Percentiles rank a stretch among this genome's conserved stretches.
These are phyloP conservation scores for Gracilaria caudata DNA, from an alignment of 23 red algal genomes.

Conservation along the genomic window DNA sequence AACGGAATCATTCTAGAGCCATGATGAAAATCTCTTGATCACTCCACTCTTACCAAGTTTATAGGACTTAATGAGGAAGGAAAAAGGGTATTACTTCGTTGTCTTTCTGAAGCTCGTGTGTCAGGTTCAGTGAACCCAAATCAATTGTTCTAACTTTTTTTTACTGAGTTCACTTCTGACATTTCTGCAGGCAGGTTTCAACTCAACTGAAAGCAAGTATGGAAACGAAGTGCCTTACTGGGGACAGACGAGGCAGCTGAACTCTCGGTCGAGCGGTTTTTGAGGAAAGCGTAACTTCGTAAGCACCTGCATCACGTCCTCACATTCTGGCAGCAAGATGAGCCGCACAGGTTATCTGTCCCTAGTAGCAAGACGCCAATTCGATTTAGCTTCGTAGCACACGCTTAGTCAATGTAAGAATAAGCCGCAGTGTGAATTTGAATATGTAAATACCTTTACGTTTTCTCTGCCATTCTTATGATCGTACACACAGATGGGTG, in stretches of 20 bases:
- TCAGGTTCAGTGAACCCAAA: neutral
- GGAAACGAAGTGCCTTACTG: no score
- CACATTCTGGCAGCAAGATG: no score
- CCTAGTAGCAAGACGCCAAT: no score
- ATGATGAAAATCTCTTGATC: constrained; percentile 43
- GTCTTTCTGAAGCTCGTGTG: constrained; percentile 28
- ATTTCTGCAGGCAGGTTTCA: neutral
- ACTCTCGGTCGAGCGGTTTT: no score
- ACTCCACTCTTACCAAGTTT: constrained; percentile 25
- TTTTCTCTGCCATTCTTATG: neutral
- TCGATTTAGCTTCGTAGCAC: no score
- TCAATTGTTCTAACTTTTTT: neutral
- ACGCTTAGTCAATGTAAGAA: no score
- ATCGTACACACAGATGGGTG: neutral
- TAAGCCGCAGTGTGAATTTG: neutral
- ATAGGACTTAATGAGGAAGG: constrained; percentile 11
- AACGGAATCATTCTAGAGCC: neutral
- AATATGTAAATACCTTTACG: neutral
- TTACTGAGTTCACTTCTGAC: neutral
- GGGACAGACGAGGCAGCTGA: no score
- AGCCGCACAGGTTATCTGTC: no score
- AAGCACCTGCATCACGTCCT: no score
- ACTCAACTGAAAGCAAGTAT: no score
- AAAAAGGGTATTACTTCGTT: constrained; percentile 44
- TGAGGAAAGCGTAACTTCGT: no score